Percentiles rank a stretch among this genome's conserved stretches.
These are phyloP conservation scores for Blastomyces parvus DNA, from an alignment of 2,329 filamentous ascomycete genomes.

Conservation along the genomic window DNA sequence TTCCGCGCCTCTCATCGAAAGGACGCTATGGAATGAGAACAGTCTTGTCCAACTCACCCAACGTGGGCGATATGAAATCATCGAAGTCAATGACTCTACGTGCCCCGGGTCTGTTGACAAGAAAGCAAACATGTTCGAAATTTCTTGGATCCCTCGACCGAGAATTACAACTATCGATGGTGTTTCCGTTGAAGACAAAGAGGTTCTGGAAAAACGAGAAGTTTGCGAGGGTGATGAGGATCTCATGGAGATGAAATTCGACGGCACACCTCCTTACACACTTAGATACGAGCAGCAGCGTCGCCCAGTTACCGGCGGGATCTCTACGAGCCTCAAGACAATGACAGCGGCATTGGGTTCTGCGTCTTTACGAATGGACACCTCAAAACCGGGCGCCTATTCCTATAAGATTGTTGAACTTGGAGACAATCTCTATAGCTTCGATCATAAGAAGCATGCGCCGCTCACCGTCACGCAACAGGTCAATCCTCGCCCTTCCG, in stretches of 20 bases:
- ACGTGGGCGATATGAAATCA: conserved; percentile 69
- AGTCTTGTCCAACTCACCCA: conserved; percentile 56
- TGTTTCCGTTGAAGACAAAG: conserved; percentile 41
- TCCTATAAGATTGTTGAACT: conserved; percentile 78
- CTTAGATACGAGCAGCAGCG: conserved; percentile 72
- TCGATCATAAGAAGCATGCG: conserved; percentile 55
- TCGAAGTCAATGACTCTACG: conserved; percentile 64
- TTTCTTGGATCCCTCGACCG: conserved; percentile 79
- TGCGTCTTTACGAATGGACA: conserved; percentile 77
- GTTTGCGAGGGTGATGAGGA: conserved; percentile 95
- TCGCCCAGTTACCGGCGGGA: conserved; percentile 57
- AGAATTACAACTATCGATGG: conserved; percentile 51
- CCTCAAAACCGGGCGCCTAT: conserved; percentile 69
- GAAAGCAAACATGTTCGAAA: conserved; percentile 62
- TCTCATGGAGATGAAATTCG: conserved; percentile 68
- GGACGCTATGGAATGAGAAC: conserved; percentile 49
- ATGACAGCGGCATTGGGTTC: conserved; percentile 68
- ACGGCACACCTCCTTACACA: conserved; percentile 72
- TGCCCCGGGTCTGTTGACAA: conserved; percentile 75
- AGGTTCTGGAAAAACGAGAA: conserved; percentile 60
- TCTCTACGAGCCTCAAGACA: conserved; percentile 56
- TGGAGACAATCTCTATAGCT: conserved; percentile 76
- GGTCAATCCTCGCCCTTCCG: conserved; percentile 74
- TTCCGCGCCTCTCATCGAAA: conserved; percentile 39
- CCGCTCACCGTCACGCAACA: conserved; percentile 67